Percentiles rank a stretch among this genome's conserved stretches.
Conservation (phyloP, 805 yeast species). For the Kluyveromyces nonfermentans region DNA sequence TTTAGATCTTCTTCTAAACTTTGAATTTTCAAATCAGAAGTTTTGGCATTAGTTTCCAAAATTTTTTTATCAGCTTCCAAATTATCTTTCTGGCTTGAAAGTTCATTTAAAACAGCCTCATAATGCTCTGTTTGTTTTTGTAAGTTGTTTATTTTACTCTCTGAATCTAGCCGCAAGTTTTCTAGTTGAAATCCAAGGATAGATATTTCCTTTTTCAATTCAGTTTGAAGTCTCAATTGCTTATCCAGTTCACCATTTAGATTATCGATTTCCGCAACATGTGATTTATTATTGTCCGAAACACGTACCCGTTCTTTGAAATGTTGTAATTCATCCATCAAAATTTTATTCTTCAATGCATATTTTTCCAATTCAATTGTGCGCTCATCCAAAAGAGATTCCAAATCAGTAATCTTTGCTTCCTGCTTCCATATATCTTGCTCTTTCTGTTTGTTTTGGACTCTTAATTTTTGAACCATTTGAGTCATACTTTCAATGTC, state of each 20-base stretch:
- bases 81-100: constrained; percentile 37
- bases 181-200: constrained; percentile 52
- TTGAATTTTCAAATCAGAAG: constrained; percentile 43
- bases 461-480: constrained; percentile 42
- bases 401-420: constrained; percentile 40
- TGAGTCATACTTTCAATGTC: constrained; percentile 48
- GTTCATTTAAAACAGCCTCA: constrained; percentile 31
- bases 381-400: constrained; percentile 47
- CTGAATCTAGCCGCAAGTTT: constrained; percentile 35
- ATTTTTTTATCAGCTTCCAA: constrained; percentile 36
- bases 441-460: constrained; percentile 43
- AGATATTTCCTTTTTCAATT: constrained; percentile 54
- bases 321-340: constrained; percentile 49
- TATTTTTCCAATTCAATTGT: constrained; percentile 43
- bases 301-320: constrained; percentile 37
- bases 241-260: constrained; percentile 44
- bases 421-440: constrained; percentile 47
- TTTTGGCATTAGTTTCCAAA: constrained; percentile 35
- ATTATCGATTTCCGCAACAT: constrained; percentile 41
- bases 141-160: constrained; percentile 31
- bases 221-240: constrained; percentile 56
- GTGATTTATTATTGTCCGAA: constrained; percentile 36
- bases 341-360: constrained; percentile 37
- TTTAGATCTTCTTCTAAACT: constrained; percentile 50
- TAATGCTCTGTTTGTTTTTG: constrained; percentile 36